Base-by-base conservation (phyloP, 495 filamentous ascomycete species). In the Articulospora tetracladia region DNA sequence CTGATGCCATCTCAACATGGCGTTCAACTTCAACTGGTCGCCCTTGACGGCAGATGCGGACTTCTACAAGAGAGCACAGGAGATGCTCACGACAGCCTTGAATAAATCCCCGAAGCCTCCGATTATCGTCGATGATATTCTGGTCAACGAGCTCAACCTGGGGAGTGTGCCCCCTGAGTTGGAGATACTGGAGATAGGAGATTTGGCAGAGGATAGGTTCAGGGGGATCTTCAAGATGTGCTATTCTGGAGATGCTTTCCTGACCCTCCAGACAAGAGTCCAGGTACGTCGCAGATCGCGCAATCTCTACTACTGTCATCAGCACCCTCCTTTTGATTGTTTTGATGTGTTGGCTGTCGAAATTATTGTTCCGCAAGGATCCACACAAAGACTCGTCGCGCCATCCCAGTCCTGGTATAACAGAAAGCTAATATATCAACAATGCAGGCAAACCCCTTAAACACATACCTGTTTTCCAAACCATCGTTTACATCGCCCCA, bases 21-120 rank as follows among this genome's bases (percentile, higher is more conserved):
- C 94, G 63, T 98, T 98, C 86, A 97, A 97, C 80, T 98, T 98
- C 90, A 98, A 98, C 92, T 98, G 94, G 94, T 96, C 92, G 82
- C 94, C 94, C 70, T 83, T 98, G 66, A 92, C 93, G 74, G 93
- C 93, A 66, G 91, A 97, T 79, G 92, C 91, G 70, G 79, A 80
- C 56, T 95, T 95, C 77, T 95, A 95, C 74, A 83, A 86, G 68
- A 85, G 92, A 68, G 94, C 94, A 53, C 89, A 93, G 71, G 93
- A 97, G 66, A 90, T 98, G 68, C 83, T 98, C 50, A 98, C 94
- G 24, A 86, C 88, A 46, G 95, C 94, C 27, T 81, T 98, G 65
- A 98, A 98, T 82, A 98, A 98, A 74, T 96, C 91, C 30, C 92
- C 93, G 51, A 98, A 98, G 68, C 94, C 94, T 4, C 93, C 94